phyloP scores from a whole-genome alignment of 352 stramenopile genomes.

The Albugo candida region DNA sequence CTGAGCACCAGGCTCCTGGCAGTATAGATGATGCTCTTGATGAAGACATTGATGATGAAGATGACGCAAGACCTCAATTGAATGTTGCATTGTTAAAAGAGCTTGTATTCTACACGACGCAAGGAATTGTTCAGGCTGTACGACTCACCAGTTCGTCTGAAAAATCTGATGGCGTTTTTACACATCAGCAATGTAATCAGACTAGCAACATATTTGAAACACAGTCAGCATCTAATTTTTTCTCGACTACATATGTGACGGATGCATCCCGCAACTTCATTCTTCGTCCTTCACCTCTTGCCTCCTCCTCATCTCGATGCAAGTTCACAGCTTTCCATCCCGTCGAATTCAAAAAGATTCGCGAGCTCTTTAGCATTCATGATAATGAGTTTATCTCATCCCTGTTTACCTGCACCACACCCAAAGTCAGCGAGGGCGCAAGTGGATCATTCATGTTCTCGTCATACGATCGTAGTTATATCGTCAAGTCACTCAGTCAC shows the following conservation, averaged over 20 bases:
- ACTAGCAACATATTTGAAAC: background rate
- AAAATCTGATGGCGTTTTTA: background rate
- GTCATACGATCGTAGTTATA: constrained; percentile 45
- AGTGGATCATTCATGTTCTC: constrained; percentile 75
- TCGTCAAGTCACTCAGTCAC: constrained; percentile 56
- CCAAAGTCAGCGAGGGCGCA: constrained; percentile 58
- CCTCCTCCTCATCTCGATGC: constrained; percentile 18
- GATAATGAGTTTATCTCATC: constrained; percentile 30
- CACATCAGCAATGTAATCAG: background rate
- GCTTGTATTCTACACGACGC: constrained; percentile 56
- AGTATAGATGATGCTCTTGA: constrained; percentile 3
- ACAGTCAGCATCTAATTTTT: background rate
- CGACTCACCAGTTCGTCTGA: constrained; percentile 9
- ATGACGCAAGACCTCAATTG: constrained; percentile 48
- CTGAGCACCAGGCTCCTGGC: background rate
- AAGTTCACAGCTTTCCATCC: constrained; percentile 48
- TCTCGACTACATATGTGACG: background rate
- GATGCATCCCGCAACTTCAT: background rate
- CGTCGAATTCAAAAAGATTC: constrained; percentile 25
- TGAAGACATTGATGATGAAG: constrained; percentile 20
- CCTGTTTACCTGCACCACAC: constrained; percentile 39
- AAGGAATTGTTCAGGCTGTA: constrained; percentile 43
- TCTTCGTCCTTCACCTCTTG: constrained; percentile 1
- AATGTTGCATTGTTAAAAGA: constrained; percentile 59
- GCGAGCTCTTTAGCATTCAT: constrained; percentile 30